phyloP scores from a whole-genome alignment of 352 stramenopile genomes.

The Pythium biforme region DNA sequence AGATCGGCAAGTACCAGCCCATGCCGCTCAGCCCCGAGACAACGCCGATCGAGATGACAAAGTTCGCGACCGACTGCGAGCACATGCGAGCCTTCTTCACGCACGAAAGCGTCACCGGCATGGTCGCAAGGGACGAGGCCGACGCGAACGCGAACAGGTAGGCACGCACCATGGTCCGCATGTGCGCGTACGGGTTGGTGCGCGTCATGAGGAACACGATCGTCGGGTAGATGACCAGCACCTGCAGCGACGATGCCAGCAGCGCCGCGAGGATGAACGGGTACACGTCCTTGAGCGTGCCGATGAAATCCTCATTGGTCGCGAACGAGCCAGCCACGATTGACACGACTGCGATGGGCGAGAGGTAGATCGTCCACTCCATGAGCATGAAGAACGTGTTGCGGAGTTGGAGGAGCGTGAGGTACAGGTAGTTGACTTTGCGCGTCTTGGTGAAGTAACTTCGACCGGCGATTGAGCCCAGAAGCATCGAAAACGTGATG shows the following conservation, averaged over 20 bases:
- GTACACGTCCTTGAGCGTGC: slow-evolving; percentile 52
- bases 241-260: slow-evolving; percentile 37
- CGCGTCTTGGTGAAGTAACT: slow-evolving; percentile 62
- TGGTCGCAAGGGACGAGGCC: slow-evolving; percentile 63
- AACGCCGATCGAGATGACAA: slow-evolving; percentile 70
- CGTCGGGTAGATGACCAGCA: slow-evolving; percentile 54
- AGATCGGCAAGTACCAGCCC: slow-evolving; percentile 65
- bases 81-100: slow-evolving; percentile 60
- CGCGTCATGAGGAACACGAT: slow-evolving; percentile 67
- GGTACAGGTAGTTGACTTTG: slow-evolving; percentile 64
- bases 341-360: slow-evolving; percentile 62
- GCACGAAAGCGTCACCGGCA: slow-evolving; percentile 61
- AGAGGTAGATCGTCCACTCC: slow-evolving; percentile 67
- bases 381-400: slow-evolving; percentile 74
- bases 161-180: slow-evolving; percentile 57
- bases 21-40: slow-evolving; percentile 55
- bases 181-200: slow-evolving; percentile 70
- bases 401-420: slow-evolving; percentile 59
- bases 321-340: slow-evolving; percentile 64
- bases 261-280: slow-evolving; percentile 46
- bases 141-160: slow-evolving; percentile 70
- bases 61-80: slow-evolving; percentile 72
- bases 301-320: slow-evolving; percentile 37
- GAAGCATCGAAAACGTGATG: slow-evolving; percentile 69
- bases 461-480: slow-evolving; percentile 55